Evolutionary conservation across 345 rosid species (phyloP), one percentile per base, ranked within the genome.

Genomic region (Salix dunnii): DNA sequence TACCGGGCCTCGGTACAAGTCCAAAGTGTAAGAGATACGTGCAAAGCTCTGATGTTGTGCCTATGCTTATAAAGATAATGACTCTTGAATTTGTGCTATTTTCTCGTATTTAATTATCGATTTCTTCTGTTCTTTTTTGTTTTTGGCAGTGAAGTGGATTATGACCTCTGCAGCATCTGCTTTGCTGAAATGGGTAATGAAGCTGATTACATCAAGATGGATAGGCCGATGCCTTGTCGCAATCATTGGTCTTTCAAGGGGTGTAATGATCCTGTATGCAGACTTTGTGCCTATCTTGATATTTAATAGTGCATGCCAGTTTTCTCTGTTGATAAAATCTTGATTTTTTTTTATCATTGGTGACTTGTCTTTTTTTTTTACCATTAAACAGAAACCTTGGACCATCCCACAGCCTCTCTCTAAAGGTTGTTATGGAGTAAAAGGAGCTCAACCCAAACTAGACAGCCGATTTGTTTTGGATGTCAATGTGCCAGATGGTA

Each of bases 81-180:
- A 6, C 53, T 36, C 31, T 14, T 23, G 69, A n/a, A 4, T 17
- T 43, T 63, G 61, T 74, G 49, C 33, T 8, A 12, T n/a, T 72
- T 13, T 49, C 53, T 42, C 17, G 69, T 67, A 14, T 77, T n/a
- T 18, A 40, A 35, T 21, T 33, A 14, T 53, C 10, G 13, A 40
- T 40, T 10, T 0, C 14, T 12, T 40, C 43, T 40, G 43, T 12
- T 10, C 43, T 33, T 36, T 69, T 55, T 43, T 10, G 87, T 42
- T 69, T 46, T 30, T 13, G 87, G 81, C 92, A 96, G 99, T 58
- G 86, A 87, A 81, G 88, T 85, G 20, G 84, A 96, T 84, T 96
- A 86, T 82, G 97, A 96, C 81, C 94, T 96, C n/a, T 96, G 99
- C 89, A 85, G 80, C 81, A 86, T 89, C 75, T 96, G 99, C 87